These are phyloP conservation scores for Oryza glaberrima DNA, from an alignment of 176 grass and related monocot genomes.

Conservation along the genomic window DNA sequence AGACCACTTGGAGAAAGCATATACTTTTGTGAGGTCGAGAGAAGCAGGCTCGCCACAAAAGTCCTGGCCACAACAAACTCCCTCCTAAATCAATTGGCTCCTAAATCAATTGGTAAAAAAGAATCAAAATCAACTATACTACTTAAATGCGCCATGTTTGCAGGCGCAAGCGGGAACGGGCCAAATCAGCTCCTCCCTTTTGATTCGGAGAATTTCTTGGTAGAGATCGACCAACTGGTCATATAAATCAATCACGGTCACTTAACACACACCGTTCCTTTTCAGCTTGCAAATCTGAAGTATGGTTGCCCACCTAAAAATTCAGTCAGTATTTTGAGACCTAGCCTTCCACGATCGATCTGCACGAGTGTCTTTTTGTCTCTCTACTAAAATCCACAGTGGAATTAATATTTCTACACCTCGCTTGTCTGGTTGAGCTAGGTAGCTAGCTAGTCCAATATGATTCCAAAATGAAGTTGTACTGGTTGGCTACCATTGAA, in stretches of 20 bases:
- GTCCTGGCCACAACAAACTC: constrained; percentile 31
- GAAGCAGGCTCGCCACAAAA: constrained; percentile 10
- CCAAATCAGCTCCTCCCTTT: neutral
- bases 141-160: neutral
- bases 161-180: neutral
- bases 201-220: neutral
- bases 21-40: neutral
- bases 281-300: neutral
- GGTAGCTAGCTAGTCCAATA: neutral
- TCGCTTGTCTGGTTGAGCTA: constrained; percentile 15
- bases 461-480: constrained; percentile 7
- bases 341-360: neutral
- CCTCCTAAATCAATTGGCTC: neutral
- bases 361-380: neutral
- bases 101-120: neutral
- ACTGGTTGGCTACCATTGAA: constrained; percentile 6
- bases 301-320: neutral
- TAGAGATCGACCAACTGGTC: neutral
- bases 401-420: neutral
- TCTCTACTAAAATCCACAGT: neutral
- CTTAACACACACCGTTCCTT: neutral
- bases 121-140: neutral
- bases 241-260: neutral
- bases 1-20: constrained; percentile 14
- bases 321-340: neutral